phyloP scores from a whole-genome alignment of 2,329 filamentous ascomycete genomes.

The Coniochaeta pulveracea region DNA sequence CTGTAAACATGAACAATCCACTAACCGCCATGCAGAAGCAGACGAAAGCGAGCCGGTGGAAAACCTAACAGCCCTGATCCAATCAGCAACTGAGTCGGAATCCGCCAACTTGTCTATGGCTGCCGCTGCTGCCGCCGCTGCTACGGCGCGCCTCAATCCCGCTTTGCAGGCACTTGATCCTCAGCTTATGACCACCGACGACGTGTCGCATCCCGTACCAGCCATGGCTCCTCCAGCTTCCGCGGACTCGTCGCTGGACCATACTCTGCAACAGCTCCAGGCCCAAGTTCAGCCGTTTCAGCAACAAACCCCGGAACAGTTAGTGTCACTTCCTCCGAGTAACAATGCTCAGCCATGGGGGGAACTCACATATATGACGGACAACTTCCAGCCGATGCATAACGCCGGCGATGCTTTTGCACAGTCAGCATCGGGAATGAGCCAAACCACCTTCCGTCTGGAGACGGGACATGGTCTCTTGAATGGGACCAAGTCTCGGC shows the following conservation, averaged over 20 bases:
- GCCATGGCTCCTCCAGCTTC: too few species aligned
- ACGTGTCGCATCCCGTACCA: constrained; percentile 8
- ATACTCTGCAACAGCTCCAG: too few species aligned
- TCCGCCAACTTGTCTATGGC: constrained; percentile 42
- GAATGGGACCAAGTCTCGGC: constrained; percentile 35
- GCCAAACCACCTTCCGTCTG: constrained; percentile 24
- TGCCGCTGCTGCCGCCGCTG: constrained; percentile 44
- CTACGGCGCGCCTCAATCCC: constrained; percentile 41
- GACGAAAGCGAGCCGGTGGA: constrained; percentile 24
- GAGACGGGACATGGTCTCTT: constrained; percentile 14
- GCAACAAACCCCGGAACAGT: too few species aligned
- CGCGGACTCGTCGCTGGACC: too few species aligned
- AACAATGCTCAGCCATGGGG: constrained; percentile 35
- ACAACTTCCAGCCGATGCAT: constrained; percentile 14
- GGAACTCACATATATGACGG: constrained; percentile 37
- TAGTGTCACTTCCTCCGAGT: not conserved
- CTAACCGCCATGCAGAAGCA: constrained; percentile 5
- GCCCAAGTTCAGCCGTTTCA: constrained; percentile 7
- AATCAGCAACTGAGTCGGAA: constrained; percentile 30
- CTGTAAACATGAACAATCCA: not conserved
- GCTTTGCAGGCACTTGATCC: constrained; percentile 37
- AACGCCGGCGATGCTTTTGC: constrained; percentile 29
- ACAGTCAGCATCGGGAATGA: constrained; percentile 32
- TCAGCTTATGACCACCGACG: constrained; percentile 18
- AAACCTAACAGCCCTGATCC: constrained; percentile 34